These are phyloP conservation scores for Pterula multifida DNA, from an alignment of 1,284 basidiomycete genomes.

Conservation along the genomic window DNA sequence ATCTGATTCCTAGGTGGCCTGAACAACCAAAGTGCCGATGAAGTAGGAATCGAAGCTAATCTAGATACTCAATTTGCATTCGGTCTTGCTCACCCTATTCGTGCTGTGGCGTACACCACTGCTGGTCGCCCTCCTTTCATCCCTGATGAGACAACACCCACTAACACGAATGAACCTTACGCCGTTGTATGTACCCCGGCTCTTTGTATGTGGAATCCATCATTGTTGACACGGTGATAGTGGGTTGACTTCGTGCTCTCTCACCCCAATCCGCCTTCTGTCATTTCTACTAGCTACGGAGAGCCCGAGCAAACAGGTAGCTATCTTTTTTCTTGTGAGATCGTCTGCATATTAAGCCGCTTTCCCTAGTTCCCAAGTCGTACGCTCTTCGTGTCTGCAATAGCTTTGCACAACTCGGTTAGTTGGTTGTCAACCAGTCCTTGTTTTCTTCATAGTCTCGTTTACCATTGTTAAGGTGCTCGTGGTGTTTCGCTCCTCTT, in stretches of 20 bases:
- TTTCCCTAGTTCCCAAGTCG: constrained; percentile 35
- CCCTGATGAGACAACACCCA: constrained; percentile 28
- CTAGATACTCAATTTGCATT: constrained; percentile 60
- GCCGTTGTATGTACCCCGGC: constrained; percentile 21
- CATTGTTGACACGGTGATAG: constrained; percentile 18
- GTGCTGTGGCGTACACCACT: constrained; percentile 49
- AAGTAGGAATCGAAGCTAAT: constrained; percentile 58
- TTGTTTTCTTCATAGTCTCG: constrained; percentile 49
- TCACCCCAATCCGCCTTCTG: constrained; percentile 32
- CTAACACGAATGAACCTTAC: constrained; percentile 51
- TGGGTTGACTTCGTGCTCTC: constrained; percentile 49
- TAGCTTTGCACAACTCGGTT: constrained; percentile 52
- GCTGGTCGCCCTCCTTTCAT: constrained; percentile 45
- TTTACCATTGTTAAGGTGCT: constrained; percentile 37
- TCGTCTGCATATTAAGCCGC: neutral
- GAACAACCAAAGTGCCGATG: constrained; percentile 44
- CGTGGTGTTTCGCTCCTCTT: constrained; percentile 54
- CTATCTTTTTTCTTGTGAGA: neutral
- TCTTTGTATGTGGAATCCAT: constrained; percentile 1
- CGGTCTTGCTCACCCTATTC: constrained; percentile 28
- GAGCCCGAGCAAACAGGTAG: constrained; percentile 43
- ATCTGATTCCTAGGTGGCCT: constrained; percentile 28
- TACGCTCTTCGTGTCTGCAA: constrained; percentile 54
- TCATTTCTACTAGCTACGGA: constrained; percentile 54
- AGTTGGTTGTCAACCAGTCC: constrained; percentile 6